Conservation (phyloP, 805 yeast species). For the Saccharomycopsis sp. region DNA sequence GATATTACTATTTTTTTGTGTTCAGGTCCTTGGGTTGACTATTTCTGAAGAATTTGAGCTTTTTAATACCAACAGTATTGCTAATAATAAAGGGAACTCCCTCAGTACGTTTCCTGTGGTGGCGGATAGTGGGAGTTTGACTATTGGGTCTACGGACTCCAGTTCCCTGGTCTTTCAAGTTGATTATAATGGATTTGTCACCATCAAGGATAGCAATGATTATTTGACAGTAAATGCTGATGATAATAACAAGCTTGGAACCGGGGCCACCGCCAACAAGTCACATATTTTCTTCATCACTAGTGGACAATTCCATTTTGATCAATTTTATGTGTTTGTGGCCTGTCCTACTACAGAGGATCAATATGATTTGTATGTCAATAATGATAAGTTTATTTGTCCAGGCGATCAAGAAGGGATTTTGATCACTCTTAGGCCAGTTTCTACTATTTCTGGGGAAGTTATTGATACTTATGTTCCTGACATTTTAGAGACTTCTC, state of each 20-base stretch:
- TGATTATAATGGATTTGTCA: conserved; percentile 12
- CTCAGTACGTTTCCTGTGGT: conserved; percentile 5
- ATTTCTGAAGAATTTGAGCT: conserved; percentile 21
- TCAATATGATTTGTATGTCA: conserved; percentile 9
- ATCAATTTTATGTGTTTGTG: conserved; percentile 11
- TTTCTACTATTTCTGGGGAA: conserved; percentile 4
- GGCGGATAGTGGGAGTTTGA: conserved; percentile 2
- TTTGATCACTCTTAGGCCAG: conserved; percentile 13
- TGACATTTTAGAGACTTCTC: conserved; percentile 12
- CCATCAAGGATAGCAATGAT: neutral
- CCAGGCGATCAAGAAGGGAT: neutral
- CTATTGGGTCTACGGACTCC: neutral
- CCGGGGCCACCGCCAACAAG: conserved; percentile 1
- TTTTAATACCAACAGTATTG: conserved; percentile 17
- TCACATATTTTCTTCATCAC: conserved; percentile 14
- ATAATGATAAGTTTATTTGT: conserved; percentile 12
- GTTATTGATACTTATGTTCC: conserved; percentile 7
- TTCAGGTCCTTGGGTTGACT: conserved; percentile 1
- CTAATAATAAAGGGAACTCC: neutral
- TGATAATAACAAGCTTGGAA: conserved; percentile 3
- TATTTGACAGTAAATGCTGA: conserved; percentile 10
- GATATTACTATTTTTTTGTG: neutral
- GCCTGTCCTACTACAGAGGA: conserved; percentile 9
- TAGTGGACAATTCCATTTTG: conserved; percentile 9
- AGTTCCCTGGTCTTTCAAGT: conserved; percentile 7